Base-by-base conservation (phyloP, 2,329 filamentous ascomycete genomes). In the Stagonosporopsis chrysanthemi region DNA sequence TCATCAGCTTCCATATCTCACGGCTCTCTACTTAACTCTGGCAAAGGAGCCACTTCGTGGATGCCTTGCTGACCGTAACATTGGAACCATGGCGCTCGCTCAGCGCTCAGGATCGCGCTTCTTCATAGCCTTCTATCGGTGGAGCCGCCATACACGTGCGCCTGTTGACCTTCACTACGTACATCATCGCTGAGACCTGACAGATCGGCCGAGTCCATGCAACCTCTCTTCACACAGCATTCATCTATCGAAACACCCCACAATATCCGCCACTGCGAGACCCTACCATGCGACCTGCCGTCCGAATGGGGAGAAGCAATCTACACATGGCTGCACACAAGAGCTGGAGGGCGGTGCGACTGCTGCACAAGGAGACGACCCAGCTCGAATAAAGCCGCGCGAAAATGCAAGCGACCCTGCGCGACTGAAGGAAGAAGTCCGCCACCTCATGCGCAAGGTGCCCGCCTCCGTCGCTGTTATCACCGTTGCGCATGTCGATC, bases 391-490 rank as follows among this genome's bases (percentile, higher is more conserved):
- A 11, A 6, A 31, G 15, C n/a, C 17, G 12, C 29, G 7, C 2
- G 2, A 26, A 40, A 1, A 31, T 15, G 11, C 26, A 17, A 24
- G 36, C 6, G 17, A 17, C 9, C 17, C 40, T 24, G n/a, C 33
- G 6, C 28, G 46, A 38, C 43, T 70, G 33, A 57, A 56, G 15
- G 36, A 54, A 2, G 51, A 60, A 9, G 62, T 73, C 5, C 71
- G 71, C 28, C 15, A 23, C n/a, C 66, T 84, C 39, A 84, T 85
- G 80, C 83, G 85, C 38, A 74, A 76, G 22, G 80, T 87, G 5
- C 82, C 83, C 1, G 82, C 85, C 69, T 82, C 85, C 1, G 83
- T 86, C 46, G 83, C 83, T 41, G 76, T 87, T 33, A 78, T 87
- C 52, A 86, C 84, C 1, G 68, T 75, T 8, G 52, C 61, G 15